Percentiles rank a stretch among this genome's conserved stretches.
Conservation (phyloP, 148 eudicot species). For the Polygonum aviculare region DNA sequence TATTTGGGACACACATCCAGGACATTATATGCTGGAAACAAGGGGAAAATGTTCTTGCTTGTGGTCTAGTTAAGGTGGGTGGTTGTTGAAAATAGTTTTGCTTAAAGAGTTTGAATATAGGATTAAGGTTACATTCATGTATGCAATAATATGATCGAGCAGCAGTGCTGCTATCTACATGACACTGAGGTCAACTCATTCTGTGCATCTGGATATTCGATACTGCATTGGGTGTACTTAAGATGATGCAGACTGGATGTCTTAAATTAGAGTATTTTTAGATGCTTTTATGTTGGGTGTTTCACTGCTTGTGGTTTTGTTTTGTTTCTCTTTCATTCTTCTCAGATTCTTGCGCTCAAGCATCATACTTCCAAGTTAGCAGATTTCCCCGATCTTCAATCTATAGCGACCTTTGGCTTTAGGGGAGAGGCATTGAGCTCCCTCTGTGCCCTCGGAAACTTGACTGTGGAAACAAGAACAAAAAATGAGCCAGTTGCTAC, state of each 20-base stretch:
- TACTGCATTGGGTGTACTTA: background rate
- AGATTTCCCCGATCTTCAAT: slow-evolving; percentile 86
- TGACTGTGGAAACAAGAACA: slow-evolving; percentile 88
- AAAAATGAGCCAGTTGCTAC: slow-evolving; percentile 74
- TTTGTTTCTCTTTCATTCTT: slow-evolving; percentile 7
- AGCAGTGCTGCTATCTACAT: background rate
- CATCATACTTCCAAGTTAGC: slow-evolving; percentile 93
- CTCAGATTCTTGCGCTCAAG: slow-evolving; percentile 80
- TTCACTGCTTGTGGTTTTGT: background rate
- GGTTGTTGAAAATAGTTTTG: background rate
- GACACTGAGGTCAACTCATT: background rate
- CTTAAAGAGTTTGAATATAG: background rate
- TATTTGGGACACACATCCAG: background rate
- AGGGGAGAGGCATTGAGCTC: slow-evolving; percentile 98
- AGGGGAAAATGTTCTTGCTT: background rate
- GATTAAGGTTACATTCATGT: background rate
- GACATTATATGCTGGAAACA: background rate
- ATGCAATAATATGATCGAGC: background rate
- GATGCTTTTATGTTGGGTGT: background rate
- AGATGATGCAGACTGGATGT: background rate
- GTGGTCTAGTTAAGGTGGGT: background rate
- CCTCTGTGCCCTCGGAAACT: slow-evolving; percentile 68
- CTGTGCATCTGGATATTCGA: background rate
- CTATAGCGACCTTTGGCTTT: slow-evolving; percentile 80
- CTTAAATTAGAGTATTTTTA: slow-evolving; percentile 1